Evolutionary conservation across 345 rosid species (phyloP).

Genomic region (Microthlaspi erraticum): DNA sequence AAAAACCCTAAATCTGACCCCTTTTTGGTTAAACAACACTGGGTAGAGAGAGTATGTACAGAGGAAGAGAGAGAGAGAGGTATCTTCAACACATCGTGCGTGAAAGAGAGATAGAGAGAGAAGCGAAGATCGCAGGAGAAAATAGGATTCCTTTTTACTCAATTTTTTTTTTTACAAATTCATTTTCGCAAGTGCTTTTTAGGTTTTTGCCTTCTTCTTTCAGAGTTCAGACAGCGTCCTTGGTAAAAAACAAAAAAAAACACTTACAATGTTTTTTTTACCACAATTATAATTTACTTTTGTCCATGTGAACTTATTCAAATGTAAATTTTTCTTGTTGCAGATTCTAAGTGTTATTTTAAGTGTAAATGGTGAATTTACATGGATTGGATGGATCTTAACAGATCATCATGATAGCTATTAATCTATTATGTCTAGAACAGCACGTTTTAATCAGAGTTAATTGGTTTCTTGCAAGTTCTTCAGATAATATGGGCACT

Average conservation of each 20-base stretch:
- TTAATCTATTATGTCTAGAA: too few species aligned
- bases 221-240: conserved; percentile 3
- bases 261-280: conserved; percentile 1
- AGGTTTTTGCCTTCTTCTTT: conserved; percentile 29
- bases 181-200: conserved; percentile 11
- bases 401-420: too few species aligned
- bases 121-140: conserved; percentile 40
- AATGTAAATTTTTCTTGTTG: too few species aligned
- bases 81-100: conserved; percentile 37
- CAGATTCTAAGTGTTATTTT: too few species aligned
- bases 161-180: not conserved
- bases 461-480: too few species aligned
- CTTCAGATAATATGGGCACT: too few species aligned
- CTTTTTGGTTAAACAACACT: conserved; percentile 13
- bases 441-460: too few species aligned
- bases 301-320: too few species aligned
- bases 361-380: too few species aligned
- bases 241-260: conserved; percentile 12
- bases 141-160: not conserved
- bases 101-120: conserved; percentile 28
- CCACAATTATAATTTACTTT: too few species aligned
- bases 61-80: conserved; percentile 35
- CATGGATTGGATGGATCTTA: too few species aligned
- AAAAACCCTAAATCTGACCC: conserved; percentile 47
- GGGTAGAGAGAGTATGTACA: conserved; percentile 43